A percentile compares a stretch with the other conserved stretches of the same genome.
phyloP scores from a whole-genome alignment of 139 green algal genomes.

The Coelastrella sp. region DNA sequence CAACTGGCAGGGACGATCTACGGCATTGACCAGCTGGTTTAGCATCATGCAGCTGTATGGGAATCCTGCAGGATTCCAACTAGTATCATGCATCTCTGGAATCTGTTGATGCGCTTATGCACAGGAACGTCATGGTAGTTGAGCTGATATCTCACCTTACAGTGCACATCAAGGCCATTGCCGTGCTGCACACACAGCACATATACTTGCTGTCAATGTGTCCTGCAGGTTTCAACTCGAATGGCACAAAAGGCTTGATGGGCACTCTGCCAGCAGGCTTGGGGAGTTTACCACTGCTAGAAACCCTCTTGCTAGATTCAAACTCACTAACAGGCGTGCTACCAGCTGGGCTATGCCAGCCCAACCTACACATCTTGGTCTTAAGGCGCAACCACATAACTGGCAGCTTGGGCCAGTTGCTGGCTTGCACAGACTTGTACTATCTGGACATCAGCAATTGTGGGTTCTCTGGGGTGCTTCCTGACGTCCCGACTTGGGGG shows the following conservation, averaged over 20 bases:
- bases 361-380: conserved; percentile 20
- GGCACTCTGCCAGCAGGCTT: conserved; percentile 22
- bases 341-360: conserved; percentile 11
- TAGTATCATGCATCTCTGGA: too few relatives aligned
- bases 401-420: background rate
- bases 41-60: too few relatives aligned
- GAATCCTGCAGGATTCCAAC: too few relatives aligned
- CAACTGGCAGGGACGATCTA: too few relatives aligned
- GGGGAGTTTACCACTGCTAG: background rate
- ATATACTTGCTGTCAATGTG: too few relatives aligned
- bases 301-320: background rate
- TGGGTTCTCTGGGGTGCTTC: background rate
- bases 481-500: background rate
- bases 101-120: too few relatives aligned
- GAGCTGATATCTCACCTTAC: too few relatives aligned
- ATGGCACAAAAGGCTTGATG: background rate
- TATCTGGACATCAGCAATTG: conserved; percentile 40
- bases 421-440: conserved; percentile 14
- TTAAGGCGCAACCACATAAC: conserved; percentile 14
- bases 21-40: too few relatives aligned
- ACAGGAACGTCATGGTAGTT: too few relatives aligned
- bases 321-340: conserved; percentile 31
- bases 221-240: background rate
- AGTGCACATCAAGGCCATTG: too few relatives aligned
- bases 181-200: too few relatives aligned